phyloP scores from a whole-genome alignment of 306 rosid genomes.

The Prunus mira region DNA sequence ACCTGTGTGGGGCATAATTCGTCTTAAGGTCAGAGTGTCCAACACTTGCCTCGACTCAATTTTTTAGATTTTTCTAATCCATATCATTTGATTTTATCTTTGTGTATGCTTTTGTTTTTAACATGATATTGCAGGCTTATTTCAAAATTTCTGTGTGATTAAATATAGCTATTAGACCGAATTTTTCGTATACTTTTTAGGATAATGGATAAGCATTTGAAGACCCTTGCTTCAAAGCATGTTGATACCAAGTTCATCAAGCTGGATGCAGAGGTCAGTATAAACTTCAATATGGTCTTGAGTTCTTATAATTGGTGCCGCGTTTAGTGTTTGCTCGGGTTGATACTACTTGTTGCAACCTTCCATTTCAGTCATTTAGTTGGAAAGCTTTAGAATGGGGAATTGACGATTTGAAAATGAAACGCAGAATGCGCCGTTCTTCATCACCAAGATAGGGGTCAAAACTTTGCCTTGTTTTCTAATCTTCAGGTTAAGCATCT shows the following conservation, averaged over 20 bases:
- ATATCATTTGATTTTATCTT: no score
- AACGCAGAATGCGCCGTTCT: background rate
- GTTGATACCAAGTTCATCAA: slow-evolving; percentile 73
- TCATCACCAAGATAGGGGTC: slow-evolving; percentile 65
- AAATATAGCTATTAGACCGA: no score
- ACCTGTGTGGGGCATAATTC: no score
- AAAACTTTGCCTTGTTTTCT: slow-evolving; percentile 90
- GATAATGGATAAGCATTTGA: slow-evolving; percentile 91
- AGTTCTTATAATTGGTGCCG: background rate
- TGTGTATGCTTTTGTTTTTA: no score
- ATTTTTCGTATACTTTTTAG: slow-evolving; percentile 25
- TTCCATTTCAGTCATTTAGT: background rate
- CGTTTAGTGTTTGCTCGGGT: background rate
- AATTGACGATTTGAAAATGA: background rate
- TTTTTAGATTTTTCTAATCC: no score
- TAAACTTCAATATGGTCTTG: slow-evolving; percentile 5
- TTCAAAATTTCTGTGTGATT: no score
- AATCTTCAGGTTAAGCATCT: slow-evolving; percentile 67
- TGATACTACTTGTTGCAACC: background rate
- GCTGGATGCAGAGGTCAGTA: slow-evolving; percentile 84
- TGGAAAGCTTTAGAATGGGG: background rate
- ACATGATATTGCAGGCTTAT: no score
- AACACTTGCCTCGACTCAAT: no score
- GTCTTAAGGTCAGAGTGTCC: no score
- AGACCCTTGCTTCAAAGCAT: slow-evolving; percentile 63